phyloP scores from a whole-genome alignment of 345 rosid genomes.

The Jatropha curcas region DNA sequence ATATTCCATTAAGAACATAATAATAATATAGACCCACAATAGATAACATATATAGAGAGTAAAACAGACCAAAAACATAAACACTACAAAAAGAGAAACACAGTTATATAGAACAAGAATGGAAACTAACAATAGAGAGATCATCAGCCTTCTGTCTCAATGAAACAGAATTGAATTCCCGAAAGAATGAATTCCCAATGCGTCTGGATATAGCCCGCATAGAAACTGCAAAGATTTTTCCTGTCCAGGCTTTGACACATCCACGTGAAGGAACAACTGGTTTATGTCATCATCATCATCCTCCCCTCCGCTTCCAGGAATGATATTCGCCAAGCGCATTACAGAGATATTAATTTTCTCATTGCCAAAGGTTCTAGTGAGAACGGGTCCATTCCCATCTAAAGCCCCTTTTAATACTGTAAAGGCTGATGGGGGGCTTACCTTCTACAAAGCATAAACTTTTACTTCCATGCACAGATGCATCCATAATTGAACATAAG shows the following conservation, averaged over 20 bases:
- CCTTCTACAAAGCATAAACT: conserved; percentile 51
- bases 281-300: conserved; percentile 63
- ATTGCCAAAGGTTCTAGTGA: conserved; percentile 53
- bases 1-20: too few species aligned
- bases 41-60: too few species aligned
- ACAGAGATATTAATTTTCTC: conserved; percentile 74
- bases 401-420: conserved; percentile 70
- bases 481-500: neutral
- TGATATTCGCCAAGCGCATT: conserved; percentile 55
- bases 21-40: too few species aligned
- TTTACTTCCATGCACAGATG: neutral
- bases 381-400: conserved; percentile 69
- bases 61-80: too few species aligned
- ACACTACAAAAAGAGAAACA: too few species aligned
- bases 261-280: conserved; percentile 82
- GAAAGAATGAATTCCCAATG: conserved; percentile 87
- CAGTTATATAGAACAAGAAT: too few species aligned
- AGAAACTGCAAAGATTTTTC: conserved; percentile 68
- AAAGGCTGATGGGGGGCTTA: conserved; percentile 73
- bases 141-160: conserved; percentile 63
- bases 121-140: too few species aligned
- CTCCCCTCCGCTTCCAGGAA: conserved; percentile 45
- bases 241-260: conserved; percentile 74
- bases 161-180: too few species aligned
- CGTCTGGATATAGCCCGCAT: conserved; percentile 92